Evolutionary conservation across 2,329 filamentous ascomycete genomes (phyloP).

Genomic region (Canariomyces notabilis): DNA sequence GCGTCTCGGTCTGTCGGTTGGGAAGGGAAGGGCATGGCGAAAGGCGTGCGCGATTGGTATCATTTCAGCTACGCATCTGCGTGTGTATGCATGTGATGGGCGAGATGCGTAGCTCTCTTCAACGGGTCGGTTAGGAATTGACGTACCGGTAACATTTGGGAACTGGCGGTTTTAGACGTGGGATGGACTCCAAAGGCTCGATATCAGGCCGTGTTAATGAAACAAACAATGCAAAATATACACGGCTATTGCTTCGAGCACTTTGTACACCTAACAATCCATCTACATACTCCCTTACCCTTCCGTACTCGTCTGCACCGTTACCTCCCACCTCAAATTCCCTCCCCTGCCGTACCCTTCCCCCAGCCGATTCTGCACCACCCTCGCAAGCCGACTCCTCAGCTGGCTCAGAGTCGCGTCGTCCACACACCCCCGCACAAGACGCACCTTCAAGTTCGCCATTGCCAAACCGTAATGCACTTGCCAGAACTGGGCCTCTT

Average conservation of each 20-base stretch:
- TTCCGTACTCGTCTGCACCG: conserved; percentile 63
- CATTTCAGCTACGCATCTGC: too few relatives aligned
- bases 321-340: conserved; percentile 88
- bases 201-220: too few relatives aligned
- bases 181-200: too few relatives aligned
- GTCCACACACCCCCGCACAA: conserved; percentile 53
- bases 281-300: conserved; percentile 12
- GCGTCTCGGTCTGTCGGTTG: conserved; percentile 1
- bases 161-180: too few relatives aligned
- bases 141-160: too few relatives aligned
- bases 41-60: too few relatives aligned
- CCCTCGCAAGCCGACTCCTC: conserved; percentile 66
- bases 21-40: not conserved
- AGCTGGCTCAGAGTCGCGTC: conserved; percentile 69
- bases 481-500: conserved; percentile 96
- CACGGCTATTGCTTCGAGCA: too few relatives aligned
- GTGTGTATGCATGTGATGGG: too few relatives aligned
- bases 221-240: too few relatives aligned
- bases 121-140: too few relatives aligned
- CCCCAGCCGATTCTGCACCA: conserved; percentile 81
- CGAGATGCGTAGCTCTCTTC: too few relatives aligned
- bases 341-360: conserved; percentile 79
- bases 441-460: conserved; percentile 81
- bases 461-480: conserved; percentile 96
- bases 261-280: too few relatives aligned